These are phyloP conservation scores for Ophiostoma montium DNA, from an alignment of 2,329 filamentous ascomycete genomes.

Conservation along the genomic window DNA sequence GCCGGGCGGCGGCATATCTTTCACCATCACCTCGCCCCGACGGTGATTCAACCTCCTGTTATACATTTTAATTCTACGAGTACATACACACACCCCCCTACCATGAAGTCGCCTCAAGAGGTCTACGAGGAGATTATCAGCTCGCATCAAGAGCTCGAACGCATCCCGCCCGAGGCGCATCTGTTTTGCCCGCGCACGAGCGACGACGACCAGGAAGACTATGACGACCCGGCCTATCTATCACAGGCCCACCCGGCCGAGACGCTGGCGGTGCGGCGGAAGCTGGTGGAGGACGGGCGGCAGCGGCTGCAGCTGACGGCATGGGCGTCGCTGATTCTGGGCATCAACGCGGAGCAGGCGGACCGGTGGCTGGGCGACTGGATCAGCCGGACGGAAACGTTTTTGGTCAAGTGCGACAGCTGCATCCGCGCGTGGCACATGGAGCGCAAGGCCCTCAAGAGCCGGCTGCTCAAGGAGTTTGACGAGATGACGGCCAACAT, in stretches of 20 bases:
- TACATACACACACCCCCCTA: too few species aligned
- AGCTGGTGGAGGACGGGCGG: slow-evolving; percentile 39
- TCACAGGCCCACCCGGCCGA: slow-evolving; percentile 31
- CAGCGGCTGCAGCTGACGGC: slow-evolving; percentile 47
- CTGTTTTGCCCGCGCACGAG: slow-evolving; percentile 53
- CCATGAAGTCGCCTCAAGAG: slow-evolving; percentile 22
- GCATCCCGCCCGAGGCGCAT: slow-evolving; percentile 38
- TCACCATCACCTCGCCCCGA: not conserved
- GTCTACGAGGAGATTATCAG: slow-evolving; percentile 27
- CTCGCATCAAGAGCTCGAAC: slow-evolving; percentile 29
- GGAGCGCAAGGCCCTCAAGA: slow-evolving; percentile 47
- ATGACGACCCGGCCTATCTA: slow-evolving; percentile 37
- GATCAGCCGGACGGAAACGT: slow-evolving; percentile 38
- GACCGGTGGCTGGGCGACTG: slow-evolving; percentile 48
- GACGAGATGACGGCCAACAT: slow-evolving; percentile 24
- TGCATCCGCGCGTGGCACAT: slow-evolving; percentile 66
- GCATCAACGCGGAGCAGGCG: slow-evolving; percentile 46
- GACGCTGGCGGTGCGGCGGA: slow-evolving; percentile 29
- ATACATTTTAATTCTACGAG: too few species aligned
- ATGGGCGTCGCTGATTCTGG: slow-evolving; percentile 54
- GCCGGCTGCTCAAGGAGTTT: slow-evolving; percentile 45
- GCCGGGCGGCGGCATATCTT: slow-evolving; percentile 3
- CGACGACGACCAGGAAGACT: slow-evolving; percentile 50
- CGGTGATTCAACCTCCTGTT: too few species aligned
- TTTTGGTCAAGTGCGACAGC: slow-evolving; percentile 49